Conservation (phyloP, 768 basidiomycete species). For the Erythrobasidium yunnanense region DNA sequence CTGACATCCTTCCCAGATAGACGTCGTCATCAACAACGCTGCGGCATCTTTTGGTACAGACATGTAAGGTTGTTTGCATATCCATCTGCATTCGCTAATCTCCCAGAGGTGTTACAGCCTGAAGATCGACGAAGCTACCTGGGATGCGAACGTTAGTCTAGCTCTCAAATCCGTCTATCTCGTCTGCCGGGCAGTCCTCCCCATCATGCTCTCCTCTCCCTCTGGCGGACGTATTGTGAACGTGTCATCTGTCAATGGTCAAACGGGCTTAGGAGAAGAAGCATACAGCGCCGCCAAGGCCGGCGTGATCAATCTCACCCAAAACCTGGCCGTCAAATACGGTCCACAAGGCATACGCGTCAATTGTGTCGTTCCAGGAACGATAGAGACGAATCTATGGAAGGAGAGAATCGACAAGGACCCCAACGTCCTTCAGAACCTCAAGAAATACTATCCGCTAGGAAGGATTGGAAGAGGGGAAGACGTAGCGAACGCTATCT, state of each 20-base stretch:
- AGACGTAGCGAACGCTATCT: constrained; percentile 20
- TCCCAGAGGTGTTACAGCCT: background rate
- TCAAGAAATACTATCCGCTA: constrained; percentile 24
- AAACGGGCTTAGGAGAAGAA: constrained; percentile 16
- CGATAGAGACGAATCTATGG: constrained; percentile 15
- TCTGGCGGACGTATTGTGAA: constrained; percentile 1
- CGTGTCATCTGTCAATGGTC: constrained; percentile 15
- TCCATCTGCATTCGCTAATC: background rate
- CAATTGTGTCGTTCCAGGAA: constrained; percentile 14
- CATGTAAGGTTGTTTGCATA: background rate
- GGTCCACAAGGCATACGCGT: constrained; percentile 23
- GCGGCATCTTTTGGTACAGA: constrained; percentile 6
- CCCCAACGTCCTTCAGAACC: constrained; percentile 9
- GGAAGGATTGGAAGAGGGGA: constrained; percentile 7
- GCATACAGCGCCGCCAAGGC: constrained; percentile 26
- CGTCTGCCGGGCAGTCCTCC: constrained; percentile 6
- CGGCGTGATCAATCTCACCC: constrained; percentile 25
- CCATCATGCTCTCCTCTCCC: background rate
- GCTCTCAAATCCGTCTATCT: constrained; percentile 17
- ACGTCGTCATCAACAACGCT: constrained; percentile 21
- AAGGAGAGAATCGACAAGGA: constrained; percentile 8
- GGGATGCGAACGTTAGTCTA: constrained; percentile 15
- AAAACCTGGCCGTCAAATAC: constrained; percentile 17
- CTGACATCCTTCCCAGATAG: too few species aligned
- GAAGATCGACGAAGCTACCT: background rate